phyloP scores from a whole-genome alignment of 208 protist species.

The Acanthamoeba royreba region DNA sequence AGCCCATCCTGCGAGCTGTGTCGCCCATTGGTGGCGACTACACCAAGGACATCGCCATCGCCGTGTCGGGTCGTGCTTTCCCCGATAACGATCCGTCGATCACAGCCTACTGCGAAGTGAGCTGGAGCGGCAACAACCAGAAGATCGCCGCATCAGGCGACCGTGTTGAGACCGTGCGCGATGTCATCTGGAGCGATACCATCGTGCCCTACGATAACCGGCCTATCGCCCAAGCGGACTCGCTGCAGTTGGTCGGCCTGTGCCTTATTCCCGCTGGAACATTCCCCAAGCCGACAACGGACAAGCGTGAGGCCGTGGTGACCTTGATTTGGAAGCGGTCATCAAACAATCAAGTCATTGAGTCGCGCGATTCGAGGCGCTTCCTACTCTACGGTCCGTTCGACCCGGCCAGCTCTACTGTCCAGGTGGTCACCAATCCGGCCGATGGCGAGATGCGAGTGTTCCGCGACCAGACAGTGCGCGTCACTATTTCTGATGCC shows the following conservation, averaged over 20 bases:
- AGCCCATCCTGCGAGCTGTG: not conserved
- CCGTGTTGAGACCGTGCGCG: not conserved
- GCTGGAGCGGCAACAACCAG: not conserved
- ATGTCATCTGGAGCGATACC: not conserved
- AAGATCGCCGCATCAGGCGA: not conserved
- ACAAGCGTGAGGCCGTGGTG: not conserved
- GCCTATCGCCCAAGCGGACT: not conserved
- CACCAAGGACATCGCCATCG: not conserved
- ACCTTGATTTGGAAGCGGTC: not conserved
- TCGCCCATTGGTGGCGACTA: not conserved
- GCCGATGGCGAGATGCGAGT: not conserved
- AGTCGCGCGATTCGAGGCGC: not conserved
- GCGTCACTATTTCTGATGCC: not conserved
- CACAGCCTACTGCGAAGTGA: not conserved
- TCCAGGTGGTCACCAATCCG: not conserved
- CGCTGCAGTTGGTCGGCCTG: not conserved
- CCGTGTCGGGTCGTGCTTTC: not conserved
- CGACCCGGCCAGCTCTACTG: not conserved
- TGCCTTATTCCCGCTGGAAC: not conserved
- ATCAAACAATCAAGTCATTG: not conserved
- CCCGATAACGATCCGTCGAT: not conserved
- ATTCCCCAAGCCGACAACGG: not conserved
- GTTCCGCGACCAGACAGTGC: not conserved
- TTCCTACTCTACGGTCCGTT: conserved; percentile 7
- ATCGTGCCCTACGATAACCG: not conserved